Evolutionary conservation across 1,284 basidiomycete species (phyloP).

Genomic region (Psilocybe mexicana): DNA sequence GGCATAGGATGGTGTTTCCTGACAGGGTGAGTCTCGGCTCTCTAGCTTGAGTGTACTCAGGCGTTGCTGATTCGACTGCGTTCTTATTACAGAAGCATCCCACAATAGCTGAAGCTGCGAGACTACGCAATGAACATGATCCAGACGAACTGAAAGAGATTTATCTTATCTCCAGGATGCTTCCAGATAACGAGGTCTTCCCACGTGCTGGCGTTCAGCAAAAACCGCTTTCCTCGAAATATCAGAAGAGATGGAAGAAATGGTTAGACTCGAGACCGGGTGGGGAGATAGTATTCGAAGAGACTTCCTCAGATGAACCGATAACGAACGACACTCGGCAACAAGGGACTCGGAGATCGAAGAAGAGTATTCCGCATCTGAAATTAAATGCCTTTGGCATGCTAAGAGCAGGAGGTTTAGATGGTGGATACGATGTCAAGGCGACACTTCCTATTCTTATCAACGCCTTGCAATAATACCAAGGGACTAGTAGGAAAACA

Average conservation of each 20-base stretch:
- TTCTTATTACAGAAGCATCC: conserved; percentile 7
- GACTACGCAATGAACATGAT: conserved; percentile 8
- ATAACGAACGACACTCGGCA: neutral
- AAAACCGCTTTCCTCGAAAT: conserved; percentile 2
- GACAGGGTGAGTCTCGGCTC: conserved; percentile 9
- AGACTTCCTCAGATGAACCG: neutral
- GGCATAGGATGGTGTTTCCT: conserved; percentile 22
- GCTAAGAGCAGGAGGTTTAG: neutral
- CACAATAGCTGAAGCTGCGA: conserved; percentile 5
- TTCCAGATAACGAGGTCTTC: conserved; percentile 10
- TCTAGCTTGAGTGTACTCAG: neutral
- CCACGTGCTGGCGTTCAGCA: neutral
- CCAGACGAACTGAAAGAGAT: conserved; percentile 10
- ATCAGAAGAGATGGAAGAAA: conserved; percentile 9
- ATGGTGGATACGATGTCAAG: neutral
- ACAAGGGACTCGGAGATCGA: neutral
- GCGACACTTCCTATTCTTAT: neutral
- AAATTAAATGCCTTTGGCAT: neutral
- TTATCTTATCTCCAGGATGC: conserved; percentile 11
- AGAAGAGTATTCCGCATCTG: neutral
- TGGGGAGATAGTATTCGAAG: neutral
- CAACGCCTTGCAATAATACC: neutral
- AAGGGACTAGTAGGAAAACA: too few species aligned
- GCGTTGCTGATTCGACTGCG: neutral
- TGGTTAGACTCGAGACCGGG: neutral